Conservation (phyloP, 805 yeast genomes). For the Candida namnaoensis region DNA sequence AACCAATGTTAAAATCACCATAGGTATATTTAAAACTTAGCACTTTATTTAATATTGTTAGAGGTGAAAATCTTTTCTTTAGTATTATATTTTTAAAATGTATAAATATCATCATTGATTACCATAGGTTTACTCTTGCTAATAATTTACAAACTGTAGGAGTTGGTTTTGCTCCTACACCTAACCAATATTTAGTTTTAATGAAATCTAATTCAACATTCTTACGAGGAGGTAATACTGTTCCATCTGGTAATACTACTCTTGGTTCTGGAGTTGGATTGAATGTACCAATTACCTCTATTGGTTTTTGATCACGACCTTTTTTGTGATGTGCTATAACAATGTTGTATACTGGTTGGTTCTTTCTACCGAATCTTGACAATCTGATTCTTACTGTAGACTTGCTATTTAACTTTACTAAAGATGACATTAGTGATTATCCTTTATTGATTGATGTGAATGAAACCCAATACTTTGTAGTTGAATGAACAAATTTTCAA, state of each 20-base stretch:
- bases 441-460: background rate
- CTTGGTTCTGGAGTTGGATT: conserved; percentile 74
- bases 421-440: too few relatives aligned
- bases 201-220: conserved; percentile 79
- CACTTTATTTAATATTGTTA: too few relatives aligned
- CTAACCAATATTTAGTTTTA: conserved; percentile 92
- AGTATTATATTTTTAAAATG: too few relatives aligned
- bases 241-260: conserved; percentile 44
- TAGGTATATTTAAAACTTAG: too few relatives aligned
- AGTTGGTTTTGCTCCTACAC: conserved; percentile 94
- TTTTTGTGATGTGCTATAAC: conserved; percentile 71
- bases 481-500: background rate
- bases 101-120: background rate
- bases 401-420: conserved; percentile 23
- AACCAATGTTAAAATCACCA: too few relatives aligned
- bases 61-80: too few relatives aligned
- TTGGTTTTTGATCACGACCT: conserved; percentile 84
- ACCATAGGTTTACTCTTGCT: conserved; percentile 63
- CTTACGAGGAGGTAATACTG: conserved; percentile 56
- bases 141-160: conserved; percentile 71
- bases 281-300: conserved; percentile 93
- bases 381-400: conserved; percentile 81
- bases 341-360: conserved; percentile 84
- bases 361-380: conserved; percentile 87
- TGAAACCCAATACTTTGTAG: too few relatives aligned